Percentiles rank a stretch among this genome's conserved stretches.
Evolutionary conservation across 2,329 filamentous ascomycete genomes (phyloP).

Genomic region (Penicillium sp.): DNA sequence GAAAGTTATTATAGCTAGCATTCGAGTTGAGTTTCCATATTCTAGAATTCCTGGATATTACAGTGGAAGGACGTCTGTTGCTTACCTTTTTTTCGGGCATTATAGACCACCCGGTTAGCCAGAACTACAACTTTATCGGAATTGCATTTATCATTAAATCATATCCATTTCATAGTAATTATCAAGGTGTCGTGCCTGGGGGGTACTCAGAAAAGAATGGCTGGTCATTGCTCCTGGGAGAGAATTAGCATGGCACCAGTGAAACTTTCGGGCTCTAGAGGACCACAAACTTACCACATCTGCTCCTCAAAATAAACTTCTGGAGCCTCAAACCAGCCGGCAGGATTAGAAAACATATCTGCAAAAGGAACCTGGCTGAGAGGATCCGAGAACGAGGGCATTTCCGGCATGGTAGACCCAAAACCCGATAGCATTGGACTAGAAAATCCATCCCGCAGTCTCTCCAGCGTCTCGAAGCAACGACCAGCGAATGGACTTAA

Average conservation of each 20-base stretch:
- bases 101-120: too few species aligned
- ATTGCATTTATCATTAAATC: not conserved
- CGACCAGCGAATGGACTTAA: conserved; percentile 4
- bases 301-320: conserved; percentile 6
- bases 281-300: conserved; percentile 3
- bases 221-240: conserved; percentile 1
- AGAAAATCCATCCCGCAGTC: not conserved
- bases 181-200: not conserved
- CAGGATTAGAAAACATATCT: conserved; percentile 1
- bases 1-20: not conserved
- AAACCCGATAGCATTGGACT: not conserved
- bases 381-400: not conserved
- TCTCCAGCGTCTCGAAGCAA: conserved; percentile 5
- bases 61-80: too few species aligned
- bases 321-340: conserved; percentile 3
- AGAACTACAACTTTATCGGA: too few species aligned
- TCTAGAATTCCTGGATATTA: too few species aligned
- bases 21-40: too few species aligned
- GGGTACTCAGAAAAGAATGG: not conserved
- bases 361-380: not conserved
- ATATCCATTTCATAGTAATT: not conserved
- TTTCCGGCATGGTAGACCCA: not conserved
- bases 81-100: too few species aligned
- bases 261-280: not conserved
- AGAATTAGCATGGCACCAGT: not conserved